Percentiles rank a stretch among this genome's conserved stretches.
phyloP scores from a whole-genome alignment of 768 basidiomycete species.

The Mycena chlorophos region DNA sequence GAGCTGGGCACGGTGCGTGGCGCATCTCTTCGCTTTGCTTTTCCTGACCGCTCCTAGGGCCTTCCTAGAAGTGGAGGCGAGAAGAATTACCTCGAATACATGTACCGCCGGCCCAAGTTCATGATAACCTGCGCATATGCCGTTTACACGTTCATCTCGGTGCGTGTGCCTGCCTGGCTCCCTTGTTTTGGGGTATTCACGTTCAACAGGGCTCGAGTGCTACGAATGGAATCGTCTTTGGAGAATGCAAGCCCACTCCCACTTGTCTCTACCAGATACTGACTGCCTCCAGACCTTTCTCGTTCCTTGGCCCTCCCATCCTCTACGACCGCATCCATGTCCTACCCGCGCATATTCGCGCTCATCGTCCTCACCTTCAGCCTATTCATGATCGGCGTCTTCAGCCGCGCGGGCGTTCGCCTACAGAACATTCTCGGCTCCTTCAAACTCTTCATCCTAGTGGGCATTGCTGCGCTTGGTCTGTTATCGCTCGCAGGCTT shows the following conservation, averaged over 20 bases:
- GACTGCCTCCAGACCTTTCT: conserved; percentile 29
- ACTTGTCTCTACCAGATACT: neutral
- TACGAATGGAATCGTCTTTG: conserved; percentile 52
- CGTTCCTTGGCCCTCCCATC: conserved; percentile 35
- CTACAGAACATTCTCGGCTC: conserved; percentile 63
- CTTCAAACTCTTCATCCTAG: conserved; percentile 54
- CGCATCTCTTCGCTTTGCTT: neutral
- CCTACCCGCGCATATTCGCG: conserved; percentile 29
- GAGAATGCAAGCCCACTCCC: conserved; percentile 45
- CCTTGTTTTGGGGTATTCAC: neutral
- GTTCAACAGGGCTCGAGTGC: conserved; percentile 18
- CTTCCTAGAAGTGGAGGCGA: conserved; percentile 69
- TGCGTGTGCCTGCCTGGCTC: conserved; percentile 17
- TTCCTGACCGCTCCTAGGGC: conserved; percentile 33
- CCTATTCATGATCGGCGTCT: conserved; percentile 42
- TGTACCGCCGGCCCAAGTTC: conserved; percentile 56
- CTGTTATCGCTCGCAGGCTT: conserved; percentile 52
- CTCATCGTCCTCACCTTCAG: conserved; percentile 39
- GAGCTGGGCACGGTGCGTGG: conserved; percentile 39
- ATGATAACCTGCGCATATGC: conserved; percentile 59
- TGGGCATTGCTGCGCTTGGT: conserved; percentile 48
- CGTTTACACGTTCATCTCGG: conserved; percentile 53
- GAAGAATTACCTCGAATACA: conserved; percentile 68
- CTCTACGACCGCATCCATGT: neutral
- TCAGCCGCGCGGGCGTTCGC: conserved; percentile 55